phyloP scores from a whole-genome alignment of 768 basidiomycete genomes.

The Leucosporidium creatinivorum region DNA sequence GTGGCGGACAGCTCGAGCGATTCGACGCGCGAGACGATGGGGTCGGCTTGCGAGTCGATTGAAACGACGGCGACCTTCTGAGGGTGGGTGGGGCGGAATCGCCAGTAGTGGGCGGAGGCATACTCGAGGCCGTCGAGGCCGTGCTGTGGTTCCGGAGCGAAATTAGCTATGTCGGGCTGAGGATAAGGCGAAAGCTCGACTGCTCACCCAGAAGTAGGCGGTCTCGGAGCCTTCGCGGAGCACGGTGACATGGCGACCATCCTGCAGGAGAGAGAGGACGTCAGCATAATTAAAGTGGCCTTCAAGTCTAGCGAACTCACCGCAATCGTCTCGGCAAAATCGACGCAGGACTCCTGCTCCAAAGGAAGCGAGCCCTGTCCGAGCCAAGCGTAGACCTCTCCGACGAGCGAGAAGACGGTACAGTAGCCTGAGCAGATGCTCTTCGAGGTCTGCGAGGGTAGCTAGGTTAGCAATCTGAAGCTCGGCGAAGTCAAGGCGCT shows the following conservation, averaged over 20 bases:
- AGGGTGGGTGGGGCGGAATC: slow-evolving; percentile 5
- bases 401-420: slow-evolving; percentile 2
- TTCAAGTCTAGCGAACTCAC: background rate
- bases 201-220: slow-evolving; percentile 14
- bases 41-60: background rate
- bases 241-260: slow-evolving; percentile 8
- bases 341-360: slow-evolving; percentile 12
- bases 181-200: too few species aligned
- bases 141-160: too few species aligned
- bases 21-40: background rate
- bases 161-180: too few species aligned
- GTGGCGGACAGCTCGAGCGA: background rate
- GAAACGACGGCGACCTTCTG: background rate
- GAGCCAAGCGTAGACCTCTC: slow-evolving; percentile 29
- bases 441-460: background rate
- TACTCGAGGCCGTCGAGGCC: background rate
- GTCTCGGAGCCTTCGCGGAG: slow-evolving; percentile 19
- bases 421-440: slow-evolving; percentile 22
- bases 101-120: slow-evolving; percentile 1
- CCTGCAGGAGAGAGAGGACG: background rate
- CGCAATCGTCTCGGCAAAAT: slow-evolving; percentile 23
- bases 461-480: too few species aligned
- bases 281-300: too few species aligned
- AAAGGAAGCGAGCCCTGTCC: slow-evolving; percentile 14
- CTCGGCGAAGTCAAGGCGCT: background rate